Base-by-base conservation (phyloP, 768 basidiomycete species). In the Hortiboletus campestris region DNA sequence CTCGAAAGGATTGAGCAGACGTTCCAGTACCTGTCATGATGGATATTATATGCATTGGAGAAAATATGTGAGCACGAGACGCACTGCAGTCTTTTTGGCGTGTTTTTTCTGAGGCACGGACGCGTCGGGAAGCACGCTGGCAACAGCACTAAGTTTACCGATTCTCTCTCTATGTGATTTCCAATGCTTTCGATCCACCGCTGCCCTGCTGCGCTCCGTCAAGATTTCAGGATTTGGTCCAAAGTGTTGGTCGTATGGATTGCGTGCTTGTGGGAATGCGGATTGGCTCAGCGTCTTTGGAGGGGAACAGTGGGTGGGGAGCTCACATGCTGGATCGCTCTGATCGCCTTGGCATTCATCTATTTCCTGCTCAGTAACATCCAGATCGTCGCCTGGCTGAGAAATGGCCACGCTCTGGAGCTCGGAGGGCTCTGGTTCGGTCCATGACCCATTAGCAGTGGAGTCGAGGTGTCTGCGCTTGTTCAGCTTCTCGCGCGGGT, bases 161-260 rank as follows among this genome's bases (percentile, higher is more conserved):
- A 78, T 58, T 34, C 73, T 79, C 47, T 75, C 76, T 61, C 78
- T 76, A 1, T 74, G 74, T 17, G 72, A 74, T 17, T 67, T 77
- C 91, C 91, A 94, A 20, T 77, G 67, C 6, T 75, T 71, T 43
- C 77, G 69, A 47, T 89, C 85, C 1, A 81, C 84, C 6, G 80
- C 72, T 12, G 72, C 64, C 51, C 85, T 78, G 16, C 77, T 78
- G 31, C 66, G 63, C 36, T 79, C 80, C 0, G 83, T 76, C 20
- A 89, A 68, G 22, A 75, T 64, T n/a, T 71, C 53, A 4, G 91
- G 80, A 6, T 76, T 74, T 14, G 78, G 63, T 11, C 90, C 91
- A 67, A 91, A 94, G 65, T 94, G 92, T 11, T 68, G 72, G 62
- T 92, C 89, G 64, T 92, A 91, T 47, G 76, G 69, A 62, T 86